Percentiles rank a stretch among this genome's conserved stretches.
Conservation (phyloP, 768 basidiomycete genomes). For the Pisolithus sp. region DNA sequence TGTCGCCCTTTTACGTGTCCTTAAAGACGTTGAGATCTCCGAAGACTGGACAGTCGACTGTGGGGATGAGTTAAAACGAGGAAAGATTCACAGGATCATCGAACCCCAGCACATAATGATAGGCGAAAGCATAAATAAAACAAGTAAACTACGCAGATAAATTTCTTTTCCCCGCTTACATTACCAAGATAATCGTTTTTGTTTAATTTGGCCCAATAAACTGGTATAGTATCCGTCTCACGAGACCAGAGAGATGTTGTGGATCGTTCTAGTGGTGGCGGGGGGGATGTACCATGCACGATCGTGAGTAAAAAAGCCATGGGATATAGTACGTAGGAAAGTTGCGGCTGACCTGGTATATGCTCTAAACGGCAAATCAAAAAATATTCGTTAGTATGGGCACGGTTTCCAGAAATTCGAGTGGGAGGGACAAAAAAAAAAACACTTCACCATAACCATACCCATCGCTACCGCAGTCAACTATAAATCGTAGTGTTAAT, state of each 20-base stretch:
- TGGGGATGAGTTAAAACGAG: too few relatives aligned
- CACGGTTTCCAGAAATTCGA: not conserved
- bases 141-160: too few relatives aligned
- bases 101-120: too few relatives aligned
- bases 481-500: slow-evolving; percentile 21
- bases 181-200: too few relatives aligned
- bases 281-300: not conserved
- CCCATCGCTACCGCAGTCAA: slow-evolving; percentile 76
- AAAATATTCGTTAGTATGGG: too few relatives aligned
- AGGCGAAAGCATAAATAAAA: too few relatives aligned
- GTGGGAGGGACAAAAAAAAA: not conserved
- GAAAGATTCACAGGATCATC: too few relatives aligned
- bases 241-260: slow-evolving; percentile 74
- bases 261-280: slow-evolving; percentile 48
- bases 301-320: not conserved
- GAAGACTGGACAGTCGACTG: too few relatives aligned
- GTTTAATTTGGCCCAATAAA: slow-evolving; percentile 78
- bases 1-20: too few relatives aligned
- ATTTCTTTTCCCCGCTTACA: too few relatives aligned
- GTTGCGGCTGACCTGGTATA: slow-evolving; percentile 53
- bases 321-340: not conserved
- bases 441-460: slow-evolving; percentile 74
- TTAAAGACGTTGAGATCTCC: too few relatives aligned
- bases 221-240: slow-evolving; percentile 77
- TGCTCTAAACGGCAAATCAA: slow-evolving; percentile 41